Percentiles rank a stretch among this genome's conserved stretches.
These are phyloP conservation scores for Metschnikowia cerradonensis DNA, from an alignment of 805 yeast species.

Conservation along the genomic window DNA sequence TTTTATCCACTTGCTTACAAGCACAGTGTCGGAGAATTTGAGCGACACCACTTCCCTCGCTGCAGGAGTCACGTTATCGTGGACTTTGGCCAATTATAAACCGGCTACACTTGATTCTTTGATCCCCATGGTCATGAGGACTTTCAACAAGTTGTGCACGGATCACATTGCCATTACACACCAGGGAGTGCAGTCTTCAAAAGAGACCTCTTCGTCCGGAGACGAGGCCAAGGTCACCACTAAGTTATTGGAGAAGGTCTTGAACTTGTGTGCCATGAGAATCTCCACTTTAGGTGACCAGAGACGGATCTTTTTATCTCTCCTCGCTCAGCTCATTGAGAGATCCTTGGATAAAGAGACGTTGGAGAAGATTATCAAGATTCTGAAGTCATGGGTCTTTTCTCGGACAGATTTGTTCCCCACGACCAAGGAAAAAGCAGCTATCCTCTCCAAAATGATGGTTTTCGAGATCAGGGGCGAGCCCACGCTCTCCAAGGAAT, in stretches of 20 bases:
- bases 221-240: constrained; percentile 80
- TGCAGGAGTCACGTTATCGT: constrained; percentile 79
- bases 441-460: constrained; percentile 88
- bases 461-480: constrained; percentile 88
- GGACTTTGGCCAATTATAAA: constrained; percentile 72
- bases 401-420: constrained; percentile 82
- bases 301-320: constrained; percentile 78
- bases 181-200: constrained; percentile 34
- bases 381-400: constrained; percentile 89
- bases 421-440: constrained; percentile 93
- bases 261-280: constrained; percentile 74
- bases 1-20: constrained; percentile 57
- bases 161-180: constrained; percentile 74
- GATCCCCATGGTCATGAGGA: constrained; percentile 74
- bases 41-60: constrained; percentile 71
- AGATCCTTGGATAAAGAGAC: constrained; percentile 76
- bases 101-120: constrained; percentile 74
- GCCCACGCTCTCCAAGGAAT: constrained; percentile 67
- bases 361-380: constrained; percentile 65
- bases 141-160: constrained; percentile 83
- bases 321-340: constrained; percentile 86
- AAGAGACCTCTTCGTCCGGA: constrained; percentile 41
- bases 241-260: constrained; percentile 65
- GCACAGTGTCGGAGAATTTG: constrained; percentile 77
- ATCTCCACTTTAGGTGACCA: constrained; percentile 90